Conservation (phyloP, 179 eudicot genomes). For the Beta corolliflora region DNA sequence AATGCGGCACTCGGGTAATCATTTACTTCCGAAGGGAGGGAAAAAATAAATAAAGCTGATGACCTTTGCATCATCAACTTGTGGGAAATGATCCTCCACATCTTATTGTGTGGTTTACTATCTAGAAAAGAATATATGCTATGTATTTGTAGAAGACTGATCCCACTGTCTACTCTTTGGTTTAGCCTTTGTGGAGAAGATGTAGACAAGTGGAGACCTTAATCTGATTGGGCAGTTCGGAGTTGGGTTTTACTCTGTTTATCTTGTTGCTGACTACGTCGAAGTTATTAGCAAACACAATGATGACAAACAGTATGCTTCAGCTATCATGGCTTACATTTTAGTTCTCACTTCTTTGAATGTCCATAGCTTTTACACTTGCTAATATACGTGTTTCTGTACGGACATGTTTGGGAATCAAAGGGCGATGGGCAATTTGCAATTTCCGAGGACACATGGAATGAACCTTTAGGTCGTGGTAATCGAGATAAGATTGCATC, state of each 20-base stretch:
- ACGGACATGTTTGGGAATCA: conserved; percentile 97
- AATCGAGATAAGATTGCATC: conserved; percentile 97
- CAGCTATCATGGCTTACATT: background rate
- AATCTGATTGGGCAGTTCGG: conserved; percentile 96
- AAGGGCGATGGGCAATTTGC: conserved; percentile 99
- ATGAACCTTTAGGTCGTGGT: conserved; percentile 99
- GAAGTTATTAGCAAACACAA: conserved; percentile 97
- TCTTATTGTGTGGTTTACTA: background rate
- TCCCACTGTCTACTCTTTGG: conserved; percentile 34
- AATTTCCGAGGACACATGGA: conserved; percentile 89
- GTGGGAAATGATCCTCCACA: background rate
- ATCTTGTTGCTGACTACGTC: conserved; percentile 96
- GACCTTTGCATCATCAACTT: background rate
- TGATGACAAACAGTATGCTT: conserved; percentile 88
- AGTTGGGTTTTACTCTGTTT: conserved; percentile 90
- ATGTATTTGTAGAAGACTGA: conserved; percentile 11
- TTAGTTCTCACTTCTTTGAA: background rate
- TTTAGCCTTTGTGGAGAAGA: conserved; percentile 99
- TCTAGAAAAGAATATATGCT: background rate
- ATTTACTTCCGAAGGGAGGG: background rate
- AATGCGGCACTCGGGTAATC: conserved; percentile 97
- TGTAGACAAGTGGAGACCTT: conserved; percentile 96
- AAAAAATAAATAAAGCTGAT: background rate
- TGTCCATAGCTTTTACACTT: background rate
- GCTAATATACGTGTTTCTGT: conserved; percentile 19